phyloP scores from a whole-genome alignment of 1,284 basidiomycete genomes.

The Cutaneotrichosporon sp. region DNA sequence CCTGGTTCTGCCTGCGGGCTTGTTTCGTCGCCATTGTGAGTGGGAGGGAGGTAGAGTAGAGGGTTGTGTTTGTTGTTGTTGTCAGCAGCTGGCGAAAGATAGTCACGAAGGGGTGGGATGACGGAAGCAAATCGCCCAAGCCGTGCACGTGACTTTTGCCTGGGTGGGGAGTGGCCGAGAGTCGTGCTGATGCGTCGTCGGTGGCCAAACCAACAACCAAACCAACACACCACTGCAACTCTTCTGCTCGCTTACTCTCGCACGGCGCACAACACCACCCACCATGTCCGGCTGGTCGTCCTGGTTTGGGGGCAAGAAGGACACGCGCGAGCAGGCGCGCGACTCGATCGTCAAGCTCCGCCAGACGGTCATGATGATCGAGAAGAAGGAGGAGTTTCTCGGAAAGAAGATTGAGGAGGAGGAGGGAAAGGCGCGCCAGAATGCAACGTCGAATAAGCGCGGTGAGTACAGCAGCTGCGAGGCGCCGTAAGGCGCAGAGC shows the following conservation, averaged over 20 bases:
- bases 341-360: slow-evolving; percentile 82
- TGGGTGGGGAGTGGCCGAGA: too few relatives aligned
- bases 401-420: slow-evolving; percentile 98
- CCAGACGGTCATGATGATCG: slow-evolving; percentile 87
- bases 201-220: slow-evolving; percentile 8
- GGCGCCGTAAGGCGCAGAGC: background rate
- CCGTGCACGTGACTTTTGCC: too few relatives aligned
- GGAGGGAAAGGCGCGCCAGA: slow-evolving; percentile 80
- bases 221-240: background rate
- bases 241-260: background rate
- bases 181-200: slow-evolving; percentile 1
- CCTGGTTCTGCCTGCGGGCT: slow-evolving; percentile 46
- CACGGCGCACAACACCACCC: background rate
- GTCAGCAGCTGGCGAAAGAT: slow-evolving; percentile 2
- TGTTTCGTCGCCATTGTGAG: slow-evolving; percentile 48
- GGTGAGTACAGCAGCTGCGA: slow-evolving; percentile 56
- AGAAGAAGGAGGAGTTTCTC: slow-evolving; percentile 98
- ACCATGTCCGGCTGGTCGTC: slow-evolving; percentile 86
- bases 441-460: slow-evolving; percentile 89
- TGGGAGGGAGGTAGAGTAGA: too few relatives aligned
- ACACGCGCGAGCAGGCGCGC: slow-evolving; percentile 70
- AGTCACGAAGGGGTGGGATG: background rate
- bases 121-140: slow-evolving; percentile 1
- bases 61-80: background rate
- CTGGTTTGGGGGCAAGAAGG: slow-evolving; percentile 64